Evolutionary conservation across 495 filamentous ascomycete genomes (phyloP).

Genomic region (Tuber borchii): DNA sequence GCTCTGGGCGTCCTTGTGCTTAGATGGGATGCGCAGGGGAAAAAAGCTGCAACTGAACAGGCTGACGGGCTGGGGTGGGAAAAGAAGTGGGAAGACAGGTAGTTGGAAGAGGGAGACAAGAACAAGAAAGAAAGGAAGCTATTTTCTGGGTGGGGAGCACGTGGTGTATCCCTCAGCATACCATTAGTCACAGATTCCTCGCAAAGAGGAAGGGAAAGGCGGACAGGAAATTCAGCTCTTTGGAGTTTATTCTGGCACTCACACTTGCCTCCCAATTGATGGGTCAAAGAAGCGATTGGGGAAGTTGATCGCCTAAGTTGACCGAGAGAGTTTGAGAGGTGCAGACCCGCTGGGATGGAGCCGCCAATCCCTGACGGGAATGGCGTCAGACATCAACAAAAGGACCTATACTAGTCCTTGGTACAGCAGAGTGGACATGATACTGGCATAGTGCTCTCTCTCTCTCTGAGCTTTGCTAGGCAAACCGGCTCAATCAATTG

Average conservation of each 20-base stretch:
- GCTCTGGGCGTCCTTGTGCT: conserved; percentile 1
- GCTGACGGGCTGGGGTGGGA: not conserved
- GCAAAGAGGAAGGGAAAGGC: conserved; percentile 38
- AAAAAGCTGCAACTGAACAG: not conserved
- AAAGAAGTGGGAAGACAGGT: not conserved
- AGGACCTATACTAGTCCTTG: not conserved
- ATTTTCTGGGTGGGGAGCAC: conserved; percentile 21
- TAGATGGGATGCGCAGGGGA: conserved; percentile 4
- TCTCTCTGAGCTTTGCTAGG: not conserved
- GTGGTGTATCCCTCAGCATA: conserved; percentile 27
- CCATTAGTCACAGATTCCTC: conserved; percentile 37
- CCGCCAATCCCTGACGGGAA: conserved; percentile 30
- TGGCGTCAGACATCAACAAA: conserved; percentile 31
- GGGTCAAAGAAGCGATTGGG: conserved; percentile 22
- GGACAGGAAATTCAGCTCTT: conserved; percentile 20
- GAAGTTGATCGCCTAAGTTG: conserved; percentile 11
- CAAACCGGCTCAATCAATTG: not conserved
- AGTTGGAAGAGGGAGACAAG: conserved; percentile 5
- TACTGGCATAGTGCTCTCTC: not conserved
- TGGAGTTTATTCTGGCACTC: not conserved
- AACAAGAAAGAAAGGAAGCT: conserved; percentile 14
- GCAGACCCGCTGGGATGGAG: conserved; percentile 22
- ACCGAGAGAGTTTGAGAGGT: conserved; percentile 19
- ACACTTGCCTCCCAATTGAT: not conserved
- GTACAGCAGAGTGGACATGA: not conserved